Evolutionary conservation across 208 protist genomes (phyloP), one percentile per base, ranked within the genome.

Genomic region (Histomonas meleagridis): DNA sequence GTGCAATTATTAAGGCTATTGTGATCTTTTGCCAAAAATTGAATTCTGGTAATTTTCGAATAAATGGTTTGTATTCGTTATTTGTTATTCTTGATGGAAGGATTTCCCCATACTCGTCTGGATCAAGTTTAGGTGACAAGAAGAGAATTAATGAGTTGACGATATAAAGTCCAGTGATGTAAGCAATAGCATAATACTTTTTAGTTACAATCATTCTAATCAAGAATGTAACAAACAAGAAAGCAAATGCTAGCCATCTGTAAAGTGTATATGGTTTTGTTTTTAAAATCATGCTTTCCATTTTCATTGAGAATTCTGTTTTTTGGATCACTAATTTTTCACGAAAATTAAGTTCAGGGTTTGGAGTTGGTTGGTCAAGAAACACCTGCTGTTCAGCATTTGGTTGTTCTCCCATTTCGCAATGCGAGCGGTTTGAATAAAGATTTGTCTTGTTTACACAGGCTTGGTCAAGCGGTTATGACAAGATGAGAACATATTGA

Each of bases 31-130:
- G 23, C 76, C 76, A 86, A 28, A 86, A 86, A 1, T 21, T 16
- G 26, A 86, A 86, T 38, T 86, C 76, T 32, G 76, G 76, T 48
- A 86, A 49, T 32, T 48, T 86, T 86, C 76, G 51, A 32, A 55
- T 16, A 16, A 86, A 86, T 55, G 76, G 76, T 49, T 86, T 55
- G 26, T 86, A 86, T 14, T 51, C 40, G 2, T 46, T n/a, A 51
- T 79, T 40, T 18, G 5, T 5, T n/a, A n/a, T n/a, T 46, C 18
- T 0, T 79, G 70, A 49, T 86, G 76, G 76, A 7, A 86, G 26
- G 16, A 86, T 46, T 51, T 86, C 76, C 4, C 76, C 76, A 28
- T 86, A 86, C 1, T 57, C 32, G 7, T 86, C 76, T 86, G 76
- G 76, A 55, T 86, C 76, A 16, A 43, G 12, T 55, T 86, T 86